Percentiles rank a stretch among this genome's conserved stretches.
Conservation (phyloP, 169 alveolate species). For the Cryptosporidium ryanae region DNA sequence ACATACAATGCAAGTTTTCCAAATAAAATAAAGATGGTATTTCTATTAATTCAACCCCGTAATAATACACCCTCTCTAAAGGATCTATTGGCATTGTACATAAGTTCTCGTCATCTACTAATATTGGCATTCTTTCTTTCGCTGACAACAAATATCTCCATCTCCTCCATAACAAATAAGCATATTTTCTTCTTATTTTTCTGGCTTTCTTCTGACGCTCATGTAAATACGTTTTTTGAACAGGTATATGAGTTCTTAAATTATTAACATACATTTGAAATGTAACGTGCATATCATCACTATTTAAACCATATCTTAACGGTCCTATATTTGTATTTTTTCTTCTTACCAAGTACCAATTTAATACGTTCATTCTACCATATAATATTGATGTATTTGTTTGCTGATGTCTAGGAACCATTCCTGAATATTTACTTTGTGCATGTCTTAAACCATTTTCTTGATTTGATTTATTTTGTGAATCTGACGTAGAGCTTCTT, state of each 20-base stretch:
- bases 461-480: not conserved
- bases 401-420: slow-evolving; percentile 51
- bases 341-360: slow-evolving; percentile 45
- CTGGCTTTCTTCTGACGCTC: slow-evolving; percentile 51
- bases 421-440: slow-evolving; percentile 18
- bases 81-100: slow-evolving; percentile 47
- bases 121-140: slow-evolving; percentile 71
- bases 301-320: slow-evolving; percentile 56
- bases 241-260: slow-evolving; percentile 52
- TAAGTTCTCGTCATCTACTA: slow-evolving; percentile 44
- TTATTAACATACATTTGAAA: slow-evolving; percentile 48
- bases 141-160: slow-evolving; percentile 69
- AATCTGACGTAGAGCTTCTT: not conserved
- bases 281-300: slow-evolving; percentile 69
- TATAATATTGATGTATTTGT: slow-evolving; percentile 47
- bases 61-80: slow-evolving; percentile 59
- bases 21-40: slow-evolving; percentile 41
- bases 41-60: slow-evolving; percentile 40
- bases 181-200: slow-evolving; percentile 41
- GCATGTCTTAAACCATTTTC: not conserved
- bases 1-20: slow-evolving; percentile 52
- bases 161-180: slow-evolving; percentile 50
- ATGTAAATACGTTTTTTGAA: slow-evolving; percentile 58
- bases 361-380: slow-evolving; percentile 51
- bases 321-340: slow-evolving; percentile 33